phyloP scores from a whole-genome alignment of 2,329 filamentous ascomycete genomes.

The Pestalotiopsis sp. region DNA sequence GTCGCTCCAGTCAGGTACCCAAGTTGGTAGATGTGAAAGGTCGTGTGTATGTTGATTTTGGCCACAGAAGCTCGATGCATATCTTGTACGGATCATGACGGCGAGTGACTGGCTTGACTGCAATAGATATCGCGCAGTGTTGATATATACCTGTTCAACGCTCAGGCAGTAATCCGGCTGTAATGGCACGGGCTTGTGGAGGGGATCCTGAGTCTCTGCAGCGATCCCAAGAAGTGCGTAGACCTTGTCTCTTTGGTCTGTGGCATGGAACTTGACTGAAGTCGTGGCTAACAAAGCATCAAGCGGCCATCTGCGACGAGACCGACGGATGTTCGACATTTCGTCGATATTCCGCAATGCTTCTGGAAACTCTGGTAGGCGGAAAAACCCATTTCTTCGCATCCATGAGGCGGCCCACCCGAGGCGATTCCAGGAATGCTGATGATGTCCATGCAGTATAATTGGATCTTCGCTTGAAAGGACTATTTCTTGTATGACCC shows the following conservation, averaged over 20 bases:
- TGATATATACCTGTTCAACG: not conserved
- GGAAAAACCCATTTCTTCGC: not conserved
- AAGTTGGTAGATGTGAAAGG: not conserved
- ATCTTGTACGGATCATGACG: not conserved
- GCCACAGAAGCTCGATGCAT: no score
- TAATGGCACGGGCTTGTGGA: not conserved
- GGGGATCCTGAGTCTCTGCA: not conserved
- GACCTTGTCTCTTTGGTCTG: conserved; percentile 3
- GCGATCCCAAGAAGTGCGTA: not conserved
- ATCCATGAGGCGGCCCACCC: not conserved
- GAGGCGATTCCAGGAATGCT: not conserved
- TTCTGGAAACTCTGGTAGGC: not conserved
- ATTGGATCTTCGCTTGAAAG: not conserved
- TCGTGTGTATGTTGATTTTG: not conserved
- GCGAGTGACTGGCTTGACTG: not conserved
- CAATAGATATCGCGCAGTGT: not conserved
- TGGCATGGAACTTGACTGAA: not conserved
- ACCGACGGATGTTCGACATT: not conserved
- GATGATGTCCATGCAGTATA: not conserved
- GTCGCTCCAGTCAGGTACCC: not conserved
- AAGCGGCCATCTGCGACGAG: not conserved
- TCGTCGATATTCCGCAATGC: not conserved
- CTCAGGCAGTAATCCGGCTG: not conserved
- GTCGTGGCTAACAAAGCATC: not conserved
- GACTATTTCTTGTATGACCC: not conserved